Percentiles rank a stretch among this genome's conserved stretches.
Evolutionary conservation across 192 early-diverging fungal genomes (phyloP).

Genomic region (Thoreauomyces humboldtii): DNA sequence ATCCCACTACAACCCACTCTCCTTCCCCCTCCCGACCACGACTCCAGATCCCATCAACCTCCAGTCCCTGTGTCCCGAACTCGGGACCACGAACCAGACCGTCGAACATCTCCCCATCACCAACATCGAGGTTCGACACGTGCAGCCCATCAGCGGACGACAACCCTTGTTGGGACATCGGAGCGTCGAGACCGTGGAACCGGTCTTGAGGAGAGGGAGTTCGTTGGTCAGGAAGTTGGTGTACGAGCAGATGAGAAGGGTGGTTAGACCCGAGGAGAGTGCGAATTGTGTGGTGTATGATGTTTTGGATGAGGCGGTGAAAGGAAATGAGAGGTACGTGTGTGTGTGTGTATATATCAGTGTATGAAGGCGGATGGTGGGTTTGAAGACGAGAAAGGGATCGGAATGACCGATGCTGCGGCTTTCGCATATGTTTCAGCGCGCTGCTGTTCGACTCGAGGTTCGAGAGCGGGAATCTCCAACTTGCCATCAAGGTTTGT

Average conservation of each 20-base stretch:
- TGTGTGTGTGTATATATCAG: too few species aligned
- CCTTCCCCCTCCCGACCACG: constrained; percentile 28
- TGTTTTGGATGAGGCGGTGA: constrained; percentile 44
- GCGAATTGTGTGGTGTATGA: constrained; percentile 42
- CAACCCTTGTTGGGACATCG: constrained; percentile 1
- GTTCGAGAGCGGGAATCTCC: constrained; percentile 58
- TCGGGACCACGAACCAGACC: neutral
- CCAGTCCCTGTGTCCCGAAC: constrained; percentile 22
- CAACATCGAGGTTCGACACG: constrained; percentile 33
- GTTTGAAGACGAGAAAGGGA: neutral
- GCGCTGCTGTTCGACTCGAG: constrained; percentile 49
- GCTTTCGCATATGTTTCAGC: neutral
- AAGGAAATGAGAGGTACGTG: too few species aligned
- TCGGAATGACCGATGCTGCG: too few species aligned
- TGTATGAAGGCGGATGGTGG: neutral
- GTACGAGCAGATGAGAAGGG: constrained; percentile 49
- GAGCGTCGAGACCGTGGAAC: constrained; percentile 11
- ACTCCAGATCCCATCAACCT: neutral
- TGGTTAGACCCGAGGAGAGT: constrained; percentile 31
- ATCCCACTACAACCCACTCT: neutral
- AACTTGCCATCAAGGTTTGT: constrained; percentile 46
- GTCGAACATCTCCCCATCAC: constrained; percentile 13
- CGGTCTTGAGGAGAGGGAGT: neutral
- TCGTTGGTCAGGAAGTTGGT: constrained; percentile 35
- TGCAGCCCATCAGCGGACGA: constrained; percentile 27